Base-by-base conservation (phyloP, 2,329 filamentous ascomycete species). In the Cercospora sp. region DNA sequence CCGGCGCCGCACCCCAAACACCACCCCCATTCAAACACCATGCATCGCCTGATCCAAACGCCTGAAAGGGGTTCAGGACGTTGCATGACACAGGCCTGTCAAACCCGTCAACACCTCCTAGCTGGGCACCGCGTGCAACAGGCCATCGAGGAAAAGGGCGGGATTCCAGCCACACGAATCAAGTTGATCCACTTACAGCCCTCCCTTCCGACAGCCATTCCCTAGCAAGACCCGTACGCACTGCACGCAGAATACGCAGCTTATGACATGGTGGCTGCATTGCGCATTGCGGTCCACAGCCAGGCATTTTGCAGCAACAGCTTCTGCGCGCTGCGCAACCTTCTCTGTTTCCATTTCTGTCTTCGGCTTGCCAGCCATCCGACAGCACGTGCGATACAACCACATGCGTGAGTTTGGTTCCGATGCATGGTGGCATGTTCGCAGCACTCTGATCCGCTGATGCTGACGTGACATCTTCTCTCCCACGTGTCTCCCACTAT, bases 401-500 rank as follows among this genome's bases (percentile, higher is more conserved):
- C 55, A 18, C 30, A 36, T 59, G 55, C 9, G 18, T 23, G 30
- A 59, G 31, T 59, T 59, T 59, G 55, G 55, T 36, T 36, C 55
- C 55, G 55, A 36, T 36, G 55, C 55, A 42, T 42, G 36, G 36
- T 42, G 36, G 48, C 48, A 59, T 59, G 55, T 59, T 59, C 55
- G 55, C 55, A 59, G 28, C 28, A 33, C 8, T 26, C 23, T 36
- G 55, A 16, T 23, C 28, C 23, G 23, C 53, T 57, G 53, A 57
- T 48, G 20, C 10, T 23, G 45, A 23, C 45, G n/a, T 48, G 45
- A 23, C 20, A 28, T 26, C 0, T 4, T n/a, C 48, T 26, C 48
- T 30, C 13, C 48, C 48, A 26, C 16, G 48, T 55, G 20, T 26
- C 23, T 1, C 7, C 48, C 48, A 28, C 20, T 55, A n/a, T 55